Conservation (phyloP, 2,329 filamentous ascomycete genomes). For the Aspergillus uvarum region DNA sequence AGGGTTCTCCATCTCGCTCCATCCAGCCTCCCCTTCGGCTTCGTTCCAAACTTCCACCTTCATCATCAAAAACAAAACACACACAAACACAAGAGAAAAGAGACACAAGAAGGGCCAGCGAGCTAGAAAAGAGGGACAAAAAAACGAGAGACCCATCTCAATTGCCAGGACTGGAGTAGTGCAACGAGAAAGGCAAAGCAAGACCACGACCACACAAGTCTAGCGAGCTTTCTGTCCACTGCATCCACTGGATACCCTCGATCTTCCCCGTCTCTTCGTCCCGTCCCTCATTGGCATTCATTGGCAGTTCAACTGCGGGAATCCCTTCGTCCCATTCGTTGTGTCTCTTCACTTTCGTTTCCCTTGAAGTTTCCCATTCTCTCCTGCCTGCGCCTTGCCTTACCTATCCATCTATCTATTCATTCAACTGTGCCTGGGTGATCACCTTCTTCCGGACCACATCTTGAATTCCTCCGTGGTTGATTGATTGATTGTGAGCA, state of each 20-base stretch:
- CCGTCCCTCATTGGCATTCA: slow-evolving; percentile 18
- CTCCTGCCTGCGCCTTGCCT: background rate
- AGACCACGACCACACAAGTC: background rate
- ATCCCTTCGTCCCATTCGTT: slow-evolving; percentile 17
- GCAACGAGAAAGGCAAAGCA: slow-evolving; percentile 2
- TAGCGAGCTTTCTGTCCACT: background rate
- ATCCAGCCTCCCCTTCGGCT: background rate
- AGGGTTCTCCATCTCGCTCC: background rate
- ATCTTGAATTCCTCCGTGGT: background rate
- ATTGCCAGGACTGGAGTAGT: background rate
- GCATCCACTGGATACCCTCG: slow-evolving; percentile 10
- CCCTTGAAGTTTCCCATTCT: slow-evolving; percentile 3
- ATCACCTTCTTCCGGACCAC: background rate
- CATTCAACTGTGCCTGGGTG: background rate
- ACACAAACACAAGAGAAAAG: slow-evolving; percentile 9
- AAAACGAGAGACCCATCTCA: background rate
- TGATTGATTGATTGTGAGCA: background rate
- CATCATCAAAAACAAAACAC: slow-evolving; percentile 1
- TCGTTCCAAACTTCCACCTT: background rate
- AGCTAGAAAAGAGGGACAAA: background rate
- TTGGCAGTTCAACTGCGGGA: slow-evolving; percentile 14
- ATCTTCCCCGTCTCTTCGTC: slow-evolving; percentile 19
- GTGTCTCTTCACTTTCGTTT: slow-evolving; percentile 7
- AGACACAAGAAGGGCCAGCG: slow-evolving; percentile 12
- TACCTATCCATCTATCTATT: background rate